Conservation (phyloP, 2,329 filamentous ascomycete species). For the Coniochaeta sp. region DNA sequence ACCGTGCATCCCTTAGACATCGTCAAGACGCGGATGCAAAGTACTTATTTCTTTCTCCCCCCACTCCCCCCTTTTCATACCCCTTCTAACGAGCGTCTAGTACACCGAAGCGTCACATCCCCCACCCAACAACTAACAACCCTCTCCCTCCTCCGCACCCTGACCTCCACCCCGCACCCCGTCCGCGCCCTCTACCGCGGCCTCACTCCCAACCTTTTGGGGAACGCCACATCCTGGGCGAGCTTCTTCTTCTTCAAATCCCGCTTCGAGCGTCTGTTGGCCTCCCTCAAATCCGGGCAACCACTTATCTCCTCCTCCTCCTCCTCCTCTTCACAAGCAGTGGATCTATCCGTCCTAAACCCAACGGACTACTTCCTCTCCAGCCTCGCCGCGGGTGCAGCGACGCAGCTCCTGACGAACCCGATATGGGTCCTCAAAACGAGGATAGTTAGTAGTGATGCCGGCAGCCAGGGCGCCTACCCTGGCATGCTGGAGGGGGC, state of each 20-base stretch:
- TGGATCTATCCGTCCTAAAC: slow-evolving; percentile 30
- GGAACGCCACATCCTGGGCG: slow-evolving; percentile 85
- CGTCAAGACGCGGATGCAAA: slow-evolving; percentile 92
- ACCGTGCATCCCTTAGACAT: slow-evolving; percentile 90
- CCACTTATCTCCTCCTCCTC: neutral
- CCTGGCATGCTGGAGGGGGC: slow-evolving; percentile 67
- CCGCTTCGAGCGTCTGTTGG: slow-evolving; percentile 40
- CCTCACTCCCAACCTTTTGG: slow-evolving; percentile 80
- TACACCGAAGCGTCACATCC: slow-evolving; percentile 40
- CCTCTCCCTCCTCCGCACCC: slow-evolving; percentile 42
- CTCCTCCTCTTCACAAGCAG: slow-evolving; percentile 7
- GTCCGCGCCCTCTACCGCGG: slow-evolving; percentile 77
- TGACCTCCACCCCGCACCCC: slow-evolving; percentile 43
- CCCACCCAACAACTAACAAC: slow-evolving; percentile 35
- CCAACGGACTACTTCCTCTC: slow-evolving; percentile 74
- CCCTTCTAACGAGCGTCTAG: slow-evolving; percentile 21
- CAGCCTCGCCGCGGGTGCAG: slow-evolving; percentile 61
- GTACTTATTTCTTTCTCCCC: slow-evolving; percentile 35
- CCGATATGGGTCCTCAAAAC: slow-evolving; percentile 98
- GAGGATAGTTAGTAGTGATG: slow-evolving; percentile 85
- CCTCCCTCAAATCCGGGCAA: slow-evolving; percentile 19
- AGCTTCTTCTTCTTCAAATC: slow-evolving; percentile 81
- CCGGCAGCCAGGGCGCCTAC: slow-evolving; percentile 70
- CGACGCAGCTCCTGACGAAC: slow-evolving; percentile 81
- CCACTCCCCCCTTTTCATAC: neutral